These are phyloP conservation scores for Picea glauca DNA, from an alignment of 75 land plant genomes.

Conservation along the genomic window DNA sequence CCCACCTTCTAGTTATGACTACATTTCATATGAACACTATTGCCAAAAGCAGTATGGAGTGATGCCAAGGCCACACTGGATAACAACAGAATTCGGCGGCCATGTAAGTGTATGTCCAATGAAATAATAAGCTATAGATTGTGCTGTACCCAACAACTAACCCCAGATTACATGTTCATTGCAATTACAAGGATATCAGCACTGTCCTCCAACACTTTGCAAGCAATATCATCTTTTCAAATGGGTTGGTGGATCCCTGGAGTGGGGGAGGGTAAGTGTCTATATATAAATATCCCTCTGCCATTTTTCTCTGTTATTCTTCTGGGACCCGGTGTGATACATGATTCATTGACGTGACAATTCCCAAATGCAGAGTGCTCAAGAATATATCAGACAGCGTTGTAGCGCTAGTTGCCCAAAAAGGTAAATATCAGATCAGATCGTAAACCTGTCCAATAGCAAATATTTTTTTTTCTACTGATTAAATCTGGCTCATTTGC, in stretches of 20 bases:
- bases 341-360: not conserved
- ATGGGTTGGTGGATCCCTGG: slow-evolving; percentile 88
- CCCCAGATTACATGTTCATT: not conserved
- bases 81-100: slow-evolving; percentile 76
- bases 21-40: slow-evolving; percentile 5
- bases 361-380: slow-evolving; percentile 48
- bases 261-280: slow-evolving; percentile 73
- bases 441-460: not conserved
- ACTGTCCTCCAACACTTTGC: slow-evolving; percentile 57
- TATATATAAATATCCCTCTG: not conserved
- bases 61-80: slow-evolving; percentile 69
- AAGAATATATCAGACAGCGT: slow-evolving; percentile 60
- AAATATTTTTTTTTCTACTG: not conserved
- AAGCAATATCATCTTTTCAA: slow-evolving; percentile 87
- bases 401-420: slow-evolving; percentile 55
- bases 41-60: slow-evolving; percentile 39
- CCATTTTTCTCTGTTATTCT: not conserved
- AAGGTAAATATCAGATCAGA: slow-evolving; percentile 28
- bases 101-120: slow-evolving; percentile 38
- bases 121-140: not conserved
- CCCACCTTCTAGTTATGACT: slow-evolving; percentile 36
- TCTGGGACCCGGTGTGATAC: not conserved
- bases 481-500: not conserved
- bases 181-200: slow-evolving; percentile 33
- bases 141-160: not conserved